These are phyloP conservation scores for Ceratorhiza oryzae-sativae DNA, from an alignment of 1,284 basidiomycete genomes.

Conservation along the genomic window DNA sequence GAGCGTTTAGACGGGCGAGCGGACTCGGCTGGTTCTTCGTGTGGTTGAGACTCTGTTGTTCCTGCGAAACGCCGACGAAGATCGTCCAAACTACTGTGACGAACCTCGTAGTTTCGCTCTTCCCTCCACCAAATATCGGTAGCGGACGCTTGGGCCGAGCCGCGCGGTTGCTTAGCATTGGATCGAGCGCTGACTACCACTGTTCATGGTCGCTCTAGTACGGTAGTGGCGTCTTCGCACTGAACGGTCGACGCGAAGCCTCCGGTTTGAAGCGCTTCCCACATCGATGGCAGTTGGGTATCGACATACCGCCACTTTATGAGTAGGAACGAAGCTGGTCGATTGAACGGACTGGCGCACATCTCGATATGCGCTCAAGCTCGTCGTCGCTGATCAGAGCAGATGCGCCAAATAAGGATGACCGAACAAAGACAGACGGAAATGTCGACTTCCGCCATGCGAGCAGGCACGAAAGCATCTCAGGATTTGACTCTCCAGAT, in stretches of 20 bases:
- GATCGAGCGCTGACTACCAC: background rate
- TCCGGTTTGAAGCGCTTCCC: conserved; percentile 1
- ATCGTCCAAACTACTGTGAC: too few relatives aligned
- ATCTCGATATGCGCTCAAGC: conserved; percentile 12
- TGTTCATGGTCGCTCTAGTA: background rate
- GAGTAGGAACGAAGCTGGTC: background rate
- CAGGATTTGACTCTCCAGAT: background rate
- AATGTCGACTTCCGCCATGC: conserved; percentile 1
- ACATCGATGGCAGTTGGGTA: conserved; percentile 7
- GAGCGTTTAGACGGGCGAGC: too few relatives aligned
- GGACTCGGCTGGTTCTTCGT: too few relatives aligned
- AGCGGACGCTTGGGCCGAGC: background rate
- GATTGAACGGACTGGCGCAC: conserved; percentile 1
- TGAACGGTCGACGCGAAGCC: background rate
- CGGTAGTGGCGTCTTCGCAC: too few relatives aligned
- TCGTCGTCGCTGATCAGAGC: conserved; percentile 6
- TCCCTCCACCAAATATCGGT: background rate
- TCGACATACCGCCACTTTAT: background rate
- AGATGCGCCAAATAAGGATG: conserved; percentile 12
- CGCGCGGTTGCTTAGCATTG: background rate
- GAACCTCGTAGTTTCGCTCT: background rate
- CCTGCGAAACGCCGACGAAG: too few relatives aligned
- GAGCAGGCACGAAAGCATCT: background rate
- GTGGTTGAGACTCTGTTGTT: too few relatives aligned
- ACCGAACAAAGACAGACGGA: background rate